A percentile compares a stretch with the other conserved stretches of the same genome.
phyloP scores from a whole-genome alignment of 1,139 yeast species.

The Debaryomycetaceae sp. region DNA sequence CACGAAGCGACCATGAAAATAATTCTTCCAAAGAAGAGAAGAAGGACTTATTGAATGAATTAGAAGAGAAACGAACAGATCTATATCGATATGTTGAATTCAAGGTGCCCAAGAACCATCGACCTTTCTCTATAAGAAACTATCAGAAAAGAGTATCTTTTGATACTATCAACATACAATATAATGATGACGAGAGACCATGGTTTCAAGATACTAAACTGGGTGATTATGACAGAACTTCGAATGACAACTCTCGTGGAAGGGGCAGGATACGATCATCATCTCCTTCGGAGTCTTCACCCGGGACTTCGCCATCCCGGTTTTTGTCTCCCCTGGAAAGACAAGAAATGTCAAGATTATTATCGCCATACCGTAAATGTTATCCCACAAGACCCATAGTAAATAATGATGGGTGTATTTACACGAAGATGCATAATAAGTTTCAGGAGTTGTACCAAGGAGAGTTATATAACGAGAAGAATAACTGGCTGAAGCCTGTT shows the following conservation, averaged over 20 bases:
- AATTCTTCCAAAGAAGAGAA: not conserved
- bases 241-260: conserved; percentile 7
- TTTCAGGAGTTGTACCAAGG: conserved; percentile 38
- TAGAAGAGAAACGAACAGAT: conserved; percentile 17
- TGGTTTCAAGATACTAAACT: conserved; percentile 6
- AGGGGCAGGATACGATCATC: conserved; percentile 16
- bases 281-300: conserved; percentile 12
- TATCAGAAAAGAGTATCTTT: conserved; percentile 20
- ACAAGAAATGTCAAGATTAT: not conserved
- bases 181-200: conserved; percentile 12
- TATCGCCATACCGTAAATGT: conserved; percentile 2
- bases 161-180: conserved; percentile 20
- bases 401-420: conserved; percentile 50
- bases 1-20: not conserved
- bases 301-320: conserved; percentile 6
- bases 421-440: conserved; percentile 42
- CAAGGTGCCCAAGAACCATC: conserved; percentile 13
- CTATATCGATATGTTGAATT: conserved; percentile 21
- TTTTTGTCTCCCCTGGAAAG: not conserved
- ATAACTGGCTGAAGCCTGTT: conserved; percentile 26
- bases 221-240: conserved; percentile 1
- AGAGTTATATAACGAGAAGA: conserved; percentile 22
- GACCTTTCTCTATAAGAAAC: conserved; percentile 8
- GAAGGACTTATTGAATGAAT: conserved; percentile 21
- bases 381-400: conserved; percentile 56